A percentile compares a stretch with the other conserved stretches of the same genome.
phyloP scores from a whole-genome alignment of 1,284 basidiomycete species.

The Peniophora sp. region DNA sequence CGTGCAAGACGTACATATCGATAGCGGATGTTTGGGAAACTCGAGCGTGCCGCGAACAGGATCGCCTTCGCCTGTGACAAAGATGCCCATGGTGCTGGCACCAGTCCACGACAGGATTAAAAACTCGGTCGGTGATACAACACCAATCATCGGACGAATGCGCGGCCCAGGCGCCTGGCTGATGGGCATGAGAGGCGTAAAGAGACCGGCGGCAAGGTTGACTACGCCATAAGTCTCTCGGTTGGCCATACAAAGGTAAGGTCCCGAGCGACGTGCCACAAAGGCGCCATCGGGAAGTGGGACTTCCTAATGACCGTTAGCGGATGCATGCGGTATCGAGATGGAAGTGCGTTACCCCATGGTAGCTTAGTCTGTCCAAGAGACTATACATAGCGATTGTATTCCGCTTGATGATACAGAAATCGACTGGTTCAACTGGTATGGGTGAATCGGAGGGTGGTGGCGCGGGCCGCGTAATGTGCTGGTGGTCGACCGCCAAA shows the following conservation, averaged over 20 bases:
- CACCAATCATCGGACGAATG: slow-evolving; percentile 66
- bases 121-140: slow-evolving; percentile 74
- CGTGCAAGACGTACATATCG: slow-evolving; percentile 54
- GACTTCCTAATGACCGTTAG: slow-evolving; percentile 55
- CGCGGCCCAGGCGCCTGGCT: slow-evolving; percentile 45
- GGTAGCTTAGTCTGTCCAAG: slow-evolving; percentile 48
- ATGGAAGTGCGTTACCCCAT: slow-evolving; percentile 38
- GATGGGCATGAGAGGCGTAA: slow-evolving; percentile 70
- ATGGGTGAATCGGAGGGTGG: slow-evolving; percentile 28
- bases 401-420: slow-evolving; percentile 71
- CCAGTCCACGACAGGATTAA: slow-evolving; percentile 75
- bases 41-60: slow-evolving; percentile 84
- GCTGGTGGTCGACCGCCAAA: slow-evolving; percentile 76
- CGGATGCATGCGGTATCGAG: neutral
- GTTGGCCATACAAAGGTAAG: slow-evolving; percentile 70
- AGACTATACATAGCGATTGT: slow-evolving; percentile 63
- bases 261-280: slow-evolving; percentile 57
- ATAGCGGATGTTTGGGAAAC: slow-evolving; percentile 73
- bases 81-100: slow-evolving; percentile 70
- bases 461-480: slow-evolving; percentile 48
- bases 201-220: slow-evolving; percentile 59
- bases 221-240: slow-evolving; percentile 68
- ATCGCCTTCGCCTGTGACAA: slow-evolving; percentile 78
- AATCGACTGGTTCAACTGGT: slow-evolving; percentile 54
- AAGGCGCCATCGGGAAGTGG: slow-evolving; percentile 61